Evolutionary conservation across 805 yeast genomes (phyloP).

Genomic region (Saturnispora sekii): DNA sequence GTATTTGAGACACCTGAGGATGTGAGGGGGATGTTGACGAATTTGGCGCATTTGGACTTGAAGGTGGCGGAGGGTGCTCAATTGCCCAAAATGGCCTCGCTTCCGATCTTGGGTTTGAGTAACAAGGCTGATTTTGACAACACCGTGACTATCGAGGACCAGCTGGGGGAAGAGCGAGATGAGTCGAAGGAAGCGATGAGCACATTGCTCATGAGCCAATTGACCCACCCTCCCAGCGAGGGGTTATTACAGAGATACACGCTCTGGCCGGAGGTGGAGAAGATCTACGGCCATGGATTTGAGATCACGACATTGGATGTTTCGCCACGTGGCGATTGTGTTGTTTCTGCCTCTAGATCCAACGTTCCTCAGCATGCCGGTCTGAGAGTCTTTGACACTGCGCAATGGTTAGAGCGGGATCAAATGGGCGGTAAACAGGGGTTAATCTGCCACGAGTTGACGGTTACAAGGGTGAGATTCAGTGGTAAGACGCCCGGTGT

Average conservation of each 20-base stretch:
- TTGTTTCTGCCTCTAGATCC: slow-evolving; percentile 90
- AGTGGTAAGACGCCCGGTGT: slow-evolving; percentile 41
- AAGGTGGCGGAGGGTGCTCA: not conserved
- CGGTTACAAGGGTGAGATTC: slow-evolving; percentile 75
- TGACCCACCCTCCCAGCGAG: slow-evolving; percentile 68
- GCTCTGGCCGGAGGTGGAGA: slow-evolving; percentile 91
- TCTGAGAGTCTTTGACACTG: slow-evolving; percentile 60
- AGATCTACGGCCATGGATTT: slow-evolving; percentile 95
- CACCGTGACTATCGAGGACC: slow-evolving; percentile 30
- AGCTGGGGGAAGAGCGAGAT: slow-evolving; percentile 30
- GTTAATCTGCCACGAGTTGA: slow-evolving; percentile 65
- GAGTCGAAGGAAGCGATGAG: slow-evolving; percentile 32
- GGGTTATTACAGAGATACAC: slow-evolving; percentile 88
- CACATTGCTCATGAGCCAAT: slow-evolving; percentile 35
- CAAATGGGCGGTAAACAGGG: slow-evolving; percentile 28
- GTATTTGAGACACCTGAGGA: slow-evolving; percentile 83
- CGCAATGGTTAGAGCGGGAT: slow-evolving; percentile 49
- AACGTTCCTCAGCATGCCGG: slow-evolving; percentile 80
- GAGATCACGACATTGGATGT: slow-evolving; percentile 77
- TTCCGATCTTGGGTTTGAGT: slow-evolving; percentile 90
- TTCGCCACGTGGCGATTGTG: slow-evolving; percentile 47
- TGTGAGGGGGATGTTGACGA: slow-evolving; percentile 50
- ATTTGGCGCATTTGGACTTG: slow-evolving; percentile 10
- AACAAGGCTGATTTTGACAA: slow-evolving; percentile 68
- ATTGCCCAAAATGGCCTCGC: slow-evolving; percentile 70